Base-by-base conservation (phyloP, 2,329 filamentous ascomycete genomes). In the Penicillium sp. region DNA sequence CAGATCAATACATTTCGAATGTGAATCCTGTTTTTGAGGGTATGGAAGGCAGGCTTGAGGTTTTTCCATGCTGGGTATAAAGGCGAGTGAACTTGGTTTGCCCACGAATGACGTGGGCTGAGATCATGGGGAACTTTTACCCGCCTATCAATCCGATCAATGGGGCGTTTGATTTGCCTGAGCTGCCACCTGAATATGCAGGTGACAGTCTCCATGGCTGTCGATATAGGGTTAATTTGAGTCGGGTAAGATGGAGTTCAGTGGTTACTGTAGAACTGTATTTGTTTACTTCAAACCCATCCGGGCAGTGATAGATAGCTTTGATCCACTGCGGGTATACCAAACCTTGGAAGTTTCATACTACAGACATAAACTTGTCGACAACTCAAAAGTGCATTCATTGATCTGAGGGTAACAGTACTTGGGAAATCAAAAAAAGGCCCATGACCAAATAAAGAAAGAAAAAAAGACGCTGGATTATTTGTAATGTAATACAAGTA, bases 401-500 rank as follows among this genome's bases (percentile, higher is more conserved):
- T 55, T 32, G 55, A 32, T 52, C 55, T 40, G 38, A 54, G 47
- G 52, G 52, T 52, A 52, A 51, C 22, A 57, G 58, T 43, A 59
- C 61, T 61, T 54, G 53, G 55, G n/a, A 53, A 52, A 38, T 54
- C 55, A 52, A 47, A 8, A 51, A 46, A 59, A 60, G 48, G 50
- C 54, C 39, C 18, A 44, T 57, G 57, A 45, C 58, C 29, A 58
- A 42, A 42, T 48, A 43, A 42, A 49, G 52, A 54, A 40, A 55
- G 52, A 57, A 50, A 29, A 54, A 57, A 47, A 62, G 55, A 65
- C 62, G 63, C 63, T 66, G 61, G 58, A 65, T 65, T 65, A 65
- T 65, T 36, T 64, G 61, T 64, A 64, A 63, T 58, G 63, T 64
- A 64, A 60, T 63, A 65, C 61, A 59, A 61, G 60, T 61, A 64